Evolutionary conservation across 257 asterid genomes (phyloP).

Genomic region (Nicotiana otophora): DNA sequence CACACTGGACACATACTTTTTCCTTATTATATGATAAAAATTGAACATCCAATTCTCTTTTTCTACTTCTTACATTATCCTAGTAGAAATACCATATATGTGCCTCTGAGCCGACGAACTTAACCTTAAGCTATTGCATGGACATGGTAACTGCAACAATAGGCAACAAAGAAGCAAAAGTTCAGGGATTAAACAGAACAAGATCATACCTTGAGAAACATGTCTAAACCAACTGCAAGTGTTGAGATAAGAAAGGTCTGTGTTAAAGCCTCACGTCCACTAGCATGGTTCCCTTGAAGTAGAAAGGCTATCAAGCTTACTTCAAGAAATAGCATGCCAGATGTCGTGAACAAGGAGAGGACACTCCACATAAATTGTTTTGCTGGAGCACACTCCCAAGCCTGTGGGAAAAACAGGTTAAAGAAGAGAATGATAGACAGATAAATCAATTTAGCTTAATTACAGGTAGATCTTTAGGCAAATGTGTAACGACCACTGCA

Average conservation of each 20-base stretch:
- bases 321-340: conserved; percentile 45
- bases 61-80: background rate
- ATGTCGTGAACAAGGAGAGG: conserved; percentile 33
- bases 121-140: background rate
- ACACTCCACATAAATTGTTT: conserved; percentile 34
- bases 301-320: conserved; percentile 44
- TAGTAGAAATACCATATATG: background rate
- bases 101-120: background rate
- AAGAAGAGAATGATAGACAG: conserved; percentile 1
- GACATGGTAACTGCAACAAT: background rate
- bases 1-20: background rate
- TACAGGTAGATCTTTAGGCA: background rate
- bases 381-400: conserved; percentile 37
- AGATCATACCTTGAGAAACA: conserved; percentile 31
- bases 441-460: background rate
- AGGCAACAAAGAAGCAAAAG: background rate
- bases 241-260: conserved; percentile 39
- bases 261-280: conserved; percentile 40
- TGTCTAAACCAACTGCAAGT: conserved; percentile 33
- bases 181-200: background rate
- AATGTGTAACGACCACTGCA: background rate
- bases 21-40: background rate
- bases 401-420: conserved; percentile 11
- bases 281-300: conserved; percentile 41
- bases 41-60: background rate